Conservation (phyloP, 2,329 filamentous ascomycete genomes). For the Alternaria postmessia region DNA sequence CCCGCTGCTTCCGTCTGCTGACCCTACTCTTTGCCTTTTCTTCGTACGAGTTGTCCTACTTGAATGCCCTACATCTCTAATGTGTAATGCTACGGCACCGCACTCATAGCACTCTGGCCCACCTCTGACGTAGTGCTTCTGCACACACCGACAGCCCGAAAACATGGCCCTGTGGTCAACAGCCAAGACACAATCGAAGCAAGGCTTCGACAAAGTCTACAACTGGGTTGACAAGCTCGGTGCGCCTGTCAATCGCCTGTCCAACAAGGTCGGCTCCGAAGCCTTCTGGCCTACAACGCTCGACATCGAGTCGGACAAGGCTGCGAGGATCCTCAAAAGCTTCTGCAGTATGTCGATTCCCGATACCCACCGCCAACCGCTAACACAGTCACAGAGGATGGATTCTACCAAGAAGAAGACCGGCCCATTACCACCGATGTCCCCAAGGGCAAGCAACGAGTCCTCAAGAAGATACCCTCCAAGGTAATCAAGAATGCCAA, state of each 20-base stretch:
- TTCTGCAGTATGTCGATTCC: conserved; percentile 78
- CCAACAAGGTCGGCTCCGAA: conserved; percentile 82
- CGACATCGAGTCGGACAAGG: conserved; percentile 91
- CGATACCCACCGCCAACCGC: conserved; percentile 6
- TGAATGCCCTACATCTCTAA: conserved; percentile 25
- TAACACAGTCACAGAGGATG: conserved; percentile 62
- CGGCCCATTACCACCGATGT: conserved; percentile 56
- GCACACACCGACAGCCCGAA: conserved; percentile 6
- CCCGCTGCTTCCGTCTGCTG: conserved; percentile 24
- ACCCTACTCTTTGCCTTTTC: conserved; percentile 18
- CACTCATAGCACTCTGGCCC: conserved; percentile 28
- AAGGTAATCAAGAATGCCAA: conserved; percentile 87
- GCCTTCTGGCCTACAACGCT: conserved; percentile 86
- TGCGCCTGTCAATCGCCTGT: conserved; percentile 79
- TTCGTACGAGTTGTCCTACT: conserved; percentile 17
- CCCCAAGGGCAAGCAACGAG: conserved; percentile 68
- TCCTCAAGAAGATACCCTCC: conserved; percentile 83
- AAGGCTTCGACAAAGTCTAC: conserved; percentile 76
- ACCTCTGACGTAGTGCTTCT: conserved; percentile 17
- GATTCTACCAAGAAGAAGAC: conserved; percentile 69
- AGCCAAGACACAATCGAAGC: conserved; percentile 47
- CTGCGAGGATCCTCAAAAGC: conserved; percentile 84
- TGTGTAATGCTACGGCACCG: conserved; percentile 30
- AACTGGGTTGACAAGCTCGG: conserved; percentile 73
- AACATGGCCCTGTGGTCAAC: conserved; percentile 46